Base-by-base conservation (phyloP, 2,329 filamentous ascomycete species). In the Teratosphaeria epicoccoides region DNA sequence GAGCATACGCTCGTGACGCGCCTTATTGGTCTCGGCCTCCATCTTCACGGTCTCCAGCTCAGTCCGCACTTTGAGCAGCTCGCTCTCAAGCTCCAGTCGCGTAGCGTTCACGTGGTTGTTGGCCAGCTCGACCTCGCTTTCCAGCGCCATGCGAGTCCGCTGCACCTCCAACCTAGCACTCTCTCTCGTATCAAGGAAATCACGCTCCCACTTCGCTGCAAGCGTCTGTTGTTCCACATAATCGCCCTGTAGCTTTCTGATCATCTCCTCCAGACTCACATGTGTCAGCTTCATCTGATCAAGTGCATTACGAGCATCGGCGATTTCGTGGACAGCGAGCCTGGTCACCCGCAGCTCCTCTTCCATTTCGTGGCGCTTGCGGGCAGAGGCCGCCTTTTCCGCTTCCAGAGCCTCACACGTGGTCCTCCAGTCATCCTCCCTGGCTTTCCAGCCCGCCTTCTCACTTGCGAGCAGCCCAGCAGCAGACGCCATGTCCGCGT, bases 91-190 rank as follows among this genome's bases (percentile, higher is more conserved):
- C 62, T 91, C 85, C 46, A 85, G 82, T 49, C 88, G 85, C 24
- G 91, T 82, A 50, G 85, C 79, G 63, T 94, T 91, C 68, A 91
- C 85, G 62, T 95, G 85, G 66, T 87, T 83, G 63, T 90, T 93
- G 49, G 90, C 87, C 37, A 82, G 76, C 53, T 95, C 88, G 28
- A 96, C 74, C 63, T 96, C 88, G 11, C 80, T 78, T 66, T 95
- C 85, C 75, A 95, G 77, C 4, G 87, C 78, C 56, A 84, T 80
- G 53, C 86, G 85, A 12, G 84, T 87, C 46, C 88, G 84, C 66
- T 91, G 84, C 44, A 94, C 83, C 65, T 97, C 90, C 33, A 81
- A 79, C 40, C 84, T 82, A 52, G 82, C 88, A 47, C 82, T 83
- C 61, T 95, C 88, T 56, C 85, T 82, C 9, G 88, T 87, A 62